These are phyloP conservation scores for Cyberlindnera maclurae DNA, from an alignment of 805 yeast species.

Conservation along the genomic window DNA sequence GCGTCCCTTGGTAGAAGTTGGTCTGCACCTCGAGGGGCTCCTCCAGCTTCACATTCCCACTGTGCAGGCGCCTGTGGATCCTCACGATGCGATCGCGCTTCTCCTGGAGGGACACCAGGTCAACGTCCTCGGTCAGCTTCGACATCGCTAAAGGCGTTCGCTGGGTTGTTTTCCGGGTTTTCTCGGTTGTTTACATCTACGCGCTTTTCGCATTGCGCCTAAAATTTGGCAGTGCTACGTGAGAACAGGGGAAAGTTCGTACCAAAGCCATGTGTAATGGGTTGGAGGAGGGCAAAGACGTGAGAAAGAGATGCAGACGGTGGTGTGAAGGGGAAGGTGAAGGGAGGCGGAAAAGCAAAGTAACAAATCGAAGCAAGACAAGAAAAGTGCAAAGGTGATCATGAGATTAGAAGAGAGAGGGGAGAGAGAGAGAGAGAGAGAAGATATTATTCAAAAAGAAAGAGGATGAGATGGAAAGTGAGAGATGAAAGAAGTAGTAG, in stretches of 20 bases:
- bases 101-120: background rate
- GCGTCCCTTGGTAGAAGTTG: background rate
- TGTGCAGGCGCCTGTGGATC: conserved; percentile 12
- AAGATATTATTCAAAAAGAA: background rate
- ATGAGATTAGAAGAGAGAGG: background rate
- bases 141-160: background rate
- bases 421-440: conserved; percentile 1
- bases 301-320: background rate
- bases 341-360: background rate
- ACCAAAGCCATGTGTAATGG: too few relatives aligned
- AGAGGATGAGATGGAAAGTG: background rate
- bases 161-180: background rate
- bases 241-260: too few relatives aligned
- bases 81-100: conserved; percentile 9
- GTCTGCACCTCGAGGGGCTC: background rate
- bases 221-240: background rate
- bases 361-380: background rate
- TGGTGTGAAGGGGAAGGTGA: background rate
- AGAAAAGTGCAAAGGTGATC: background rate
- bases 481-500: background rate
- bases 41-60: conserved; percentile 1
- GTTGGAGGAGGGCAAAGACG: background rate
- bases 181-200: background rate
- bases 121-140: background rate
- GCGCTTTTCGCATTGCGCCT: background rate